Evolutionary conservation across 305 asterid genomes (phyloP).

Genomic region (Solanum hybrid): DNA sequence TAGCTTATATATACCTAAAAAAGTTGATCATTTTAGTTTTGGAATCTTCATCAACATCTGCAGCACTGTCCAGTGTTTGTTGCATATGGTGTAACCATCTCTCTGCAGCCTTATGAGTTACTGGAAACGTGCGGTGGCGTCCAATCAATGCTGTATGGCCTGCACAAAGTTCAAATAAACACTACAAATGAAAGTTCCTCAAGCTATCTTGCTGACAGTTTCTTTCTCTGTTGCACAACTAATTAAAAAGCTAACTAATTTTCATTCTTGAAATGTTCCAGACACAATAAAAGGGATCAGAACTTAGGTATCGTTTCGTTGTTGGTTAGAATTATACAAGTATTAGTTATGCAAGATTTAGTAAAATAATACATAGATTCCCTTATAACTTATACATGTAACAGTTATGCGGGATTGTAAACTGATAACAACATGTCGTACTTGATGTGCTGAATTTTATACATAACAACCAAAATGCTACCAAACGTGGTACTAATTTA

Average conservation of each 20-base stretch:
- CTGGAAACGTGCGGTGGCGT: slow-evolving; percentile 92
- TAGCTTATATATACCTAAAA: slow-evolving; percentile 54
- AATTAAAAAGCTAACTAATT: neutral
- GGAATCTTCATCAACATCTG: slow-evolving; percentile 64
- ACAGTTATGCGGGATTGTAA: neutral
- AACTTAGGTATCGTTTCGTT: neutral
- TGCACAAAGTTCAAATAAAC: slow-evolving; percentile 18
- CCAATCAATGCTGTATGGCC: slow-evolving; percentile 96
- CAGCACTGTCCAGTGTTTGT: slow-evolving; percentile 51
- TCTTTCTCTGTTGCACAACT: neutral
- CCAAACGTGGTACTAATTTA: neutral
- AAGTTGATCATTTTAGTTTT: slow-evolving; percentile 73
- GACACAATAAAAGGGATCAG: neutral
- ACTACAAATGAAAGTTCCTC: neutral
- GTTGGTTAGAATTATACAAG: neutral
- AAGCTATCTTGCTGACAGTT: neutral
- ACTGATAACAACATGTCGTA: neutral
- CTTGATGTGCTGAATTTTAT: neutral
- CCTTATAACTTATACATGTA: neutral
- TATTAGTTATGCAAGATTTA: neutral
- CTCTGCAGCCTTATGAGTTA: slow-evolving; percentile 83
- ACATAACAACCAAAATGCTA: neutral
- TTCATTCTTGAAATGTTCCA: neutral
- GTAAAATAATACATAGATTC: neutral
- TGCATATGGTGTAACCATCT: slow-evolving; percentile 95